Evolutionary conservation across 192 early-diverging fungal genomes (phyloP).

Genomic region (Umbelopsis vinacea): DNA sequence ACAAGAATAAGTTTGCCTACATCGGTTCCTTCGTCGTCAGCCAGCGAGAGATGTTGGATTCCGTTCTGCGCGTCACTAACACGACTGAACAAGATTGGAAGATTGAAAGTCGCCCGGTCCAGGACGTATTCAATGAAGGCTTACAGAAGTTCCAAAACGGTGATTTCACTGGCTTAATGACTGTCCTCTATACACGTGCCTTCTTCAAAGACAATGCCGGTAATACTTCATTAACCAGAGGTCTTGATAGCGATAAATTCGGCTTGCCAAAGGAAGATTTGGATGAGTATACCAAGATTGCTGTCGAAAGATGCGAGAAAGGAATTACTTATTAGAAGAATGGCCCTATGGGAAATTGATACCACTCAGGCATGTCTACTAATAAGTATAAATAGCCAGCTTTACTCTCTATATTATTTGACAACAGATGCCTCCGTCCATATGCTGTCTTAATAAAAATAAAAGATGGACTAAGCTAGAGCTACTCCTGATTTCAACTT

Average conservation of each 20-base stretch:
- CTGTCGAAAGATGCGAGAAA: neutral
- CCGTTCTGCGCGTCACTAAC: neutral
- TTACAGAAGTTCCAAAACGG: neutral
- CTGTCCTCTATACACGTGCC: neutral
- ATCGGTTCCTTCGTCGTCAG: neutral
- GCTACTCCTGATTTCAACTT: too few species aligned
- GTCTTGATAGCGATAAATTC: neutral
- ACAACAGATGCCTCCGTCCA: too few species aligned
- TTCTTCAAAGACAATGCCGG: constrained; percentile 13
- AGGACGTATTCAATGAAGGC: neutral
- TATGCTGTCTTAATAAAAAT: too few species aligned
- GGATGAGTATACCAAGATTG: neutral
- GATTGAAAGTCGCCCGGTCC: neutral
- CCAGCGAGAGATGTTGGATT: neutral
- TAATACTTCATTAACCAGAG: neutral
- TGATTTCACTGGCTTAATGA: neutral
- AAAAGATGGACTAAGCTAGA: too few species aligned
- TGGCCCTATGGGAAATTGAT: too few species aligned
- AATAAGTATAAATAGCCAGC: too few species aligned
- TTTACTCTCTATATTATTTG: too few species aligned
- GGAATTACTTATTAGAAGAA: too few species aligned
- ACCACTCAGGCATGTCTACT: too few species aligned
- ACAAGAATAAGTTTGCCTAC: constrained; percentile 1
- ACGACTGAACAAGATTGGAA: neutral
- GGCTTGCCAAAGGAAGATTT: constrained; percentile 7